Conservation (phyloP, 768 basidiomycete species). For the Rhizopogon salebrosus region DNA sequence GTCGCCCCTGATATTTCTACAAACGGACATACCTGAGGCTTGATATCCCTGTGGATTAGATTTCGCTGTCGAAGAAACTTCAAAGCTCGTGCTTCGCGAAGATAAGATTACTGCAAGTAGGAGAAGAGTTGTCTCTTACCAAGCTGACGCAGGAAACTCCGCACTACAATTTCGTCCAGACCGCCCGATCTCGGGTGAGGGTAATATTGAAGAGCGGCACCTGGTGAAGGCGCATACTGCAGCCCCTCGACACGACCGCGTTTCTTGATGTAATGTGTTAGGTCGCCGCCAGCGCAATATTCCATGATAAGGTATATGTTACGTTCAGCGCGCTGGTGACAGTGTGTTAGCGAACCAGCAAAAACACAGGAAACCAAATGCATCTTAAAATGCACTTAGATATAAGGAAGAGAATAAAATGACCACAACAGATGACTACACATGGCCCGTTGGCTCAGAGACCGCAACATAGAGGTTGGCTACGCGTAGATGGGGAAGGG, state of each 20-base stretch:
- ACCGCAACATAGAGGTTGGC: background rate
- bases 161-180: conserved; percentile 82
- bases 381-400: background rate
- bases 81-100: conserved; percentile 71
- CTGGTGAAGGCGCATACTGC: conserved; percentile 70
- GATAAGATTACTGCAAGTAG: background rate
- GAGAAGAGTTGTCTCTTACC: conserved; percentile 38
- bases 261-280: conserved; percentile 96
- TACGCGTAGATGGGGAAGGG: background rate
- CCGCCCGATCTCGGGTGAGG: conserved; percentile 91
- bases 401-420: background rate
- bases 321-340: conserved; percentile 53
- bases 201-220: conserved; percentile 75
- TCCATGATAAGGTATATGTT: conserved; percentile 97
- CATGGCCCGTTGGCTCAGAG: background rate
- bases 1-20: background rate
- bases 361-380: background rate
- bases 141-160: conserved; percentile 89
- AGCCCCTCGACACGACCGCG: conserved; percentile 90
- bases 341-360: conserved; percentile 3
- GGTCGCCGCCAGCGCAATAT: conserved; percentile 92
- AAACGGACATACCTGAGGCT: conserved; percentile 64
- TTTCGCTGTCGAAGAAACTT: conserved; percentile 87
- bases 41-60: conserved; percentile 95
- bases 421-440: background rate